These are phyloP conservation scores for Penicillium ucsense DNA, from an alignment of 495 filamentous ascomycete genomes.

Conservation along the genomic window DNA sequence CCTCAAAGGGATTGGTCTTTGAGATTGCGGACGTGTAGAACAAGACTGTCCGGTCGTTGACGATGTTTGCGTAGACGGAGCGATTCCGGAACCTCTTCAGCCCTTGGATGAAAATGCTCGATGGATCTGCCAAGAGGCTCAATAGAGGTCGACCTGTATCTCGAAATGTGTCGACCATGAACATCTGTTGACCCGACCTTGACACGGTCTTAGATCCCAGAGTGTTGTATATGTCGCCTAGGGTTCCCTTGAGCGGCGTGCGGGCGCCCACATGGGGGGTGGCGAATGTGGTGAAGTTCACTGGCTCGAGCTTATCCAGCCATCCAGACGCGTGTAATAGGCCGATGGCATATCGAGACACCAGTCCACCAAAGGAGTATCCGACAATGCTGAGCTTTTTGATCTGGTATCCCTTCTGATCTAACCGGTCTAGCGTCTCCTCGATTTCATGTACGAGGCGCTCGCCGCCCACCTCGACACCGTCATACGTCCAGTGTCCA, in stretches of 20 bases:
- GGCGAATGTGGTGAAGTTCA: slow-evolving; percentile 92
- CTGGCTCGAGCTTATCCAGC: slow-evolving; percentile 67
- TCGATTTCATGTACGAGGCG: slow-evolving; percentile 83
- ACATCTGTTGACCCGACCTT: slow-evolving; percentile 76
- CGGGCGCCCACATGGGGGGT: slow-evolving; percentile 82
- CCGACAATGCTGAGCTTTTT: slow-evolving; percentile 77
- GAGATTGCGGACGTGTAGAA: slow-evolving; percentile 77
- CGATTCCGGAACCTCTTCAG: slow-evolving; percentile 64
- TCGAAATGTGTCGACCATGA: slow-evolving; percentile 75
- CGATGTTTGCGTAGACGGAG: slow-evolving; percentile 70
- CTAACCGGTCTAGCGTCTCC: slow-evolving; percentile 60
- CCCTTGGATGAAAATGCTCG: slow-evolving; percentile 77
- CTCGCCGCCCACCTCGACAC: slow-evolving; percentile 85
- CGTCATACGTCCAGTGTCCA: slow-evolving; percentile 85
- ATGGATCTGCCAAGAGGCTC: slow-evolving; percentile 68
- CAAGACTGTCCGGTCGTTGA: slow-evolving; percentile 70
- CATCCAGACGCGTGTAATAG: slow-evolving; percentile 70
- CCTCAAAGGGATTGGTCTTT: slow-evolving; percentile 60
- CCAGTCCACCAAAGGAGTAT: slow-evolving; percentile 82
- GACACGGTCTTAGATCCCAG: slow-evolving; percentile 69
- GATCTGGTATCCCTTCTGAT: slow-evolving; percentile 55
- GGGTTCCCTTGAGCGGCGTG: slow-evolving; percentile 58
- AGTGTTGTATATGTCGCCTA: slow-evolving; percentile 66
- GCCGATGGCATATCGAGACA: slow-evolving; percentile 81
- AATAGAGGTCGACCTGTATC: slow-evolving; percentile 72